phyloP scores from a whole-genome alignment of 345 rosid genomes.

The Arabis hirsuta region DNA sequence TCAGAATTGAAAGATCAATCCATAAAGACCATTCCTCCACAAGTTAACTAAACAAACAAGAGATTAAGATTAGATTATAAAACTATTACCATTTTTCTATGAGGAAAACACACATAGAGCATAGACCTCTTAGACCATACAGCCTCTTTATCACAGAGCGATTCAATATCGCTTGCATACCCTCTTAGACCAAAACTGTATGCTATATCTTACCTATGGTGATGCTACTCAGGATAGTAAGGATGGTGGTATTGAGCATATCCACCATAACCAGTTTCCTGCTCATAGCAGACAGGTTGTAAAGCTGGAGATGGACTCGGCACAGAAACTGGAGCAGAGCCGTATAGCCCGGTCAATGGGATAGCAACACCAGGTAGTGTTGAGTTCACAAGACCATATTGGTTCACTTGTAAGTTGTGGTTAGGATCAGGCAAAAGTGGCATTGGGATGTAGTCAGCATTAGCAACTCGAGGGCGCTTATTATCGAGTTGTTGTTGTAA shows the following conservation, averaged over 20 bases:
- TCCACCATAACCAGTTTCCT: constrained; percentile 42
- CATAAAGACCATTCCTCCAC: constrained; percentile 10
- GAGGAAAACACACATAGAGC: background rate
- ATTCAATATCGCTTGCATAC: background rate
- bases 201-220: background rate
- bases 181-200: background rate
- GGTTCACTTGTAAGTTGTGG: constrained; percentile 42
- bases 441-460: background rate
- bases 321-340: constrained; percentile 35
- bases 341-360: constrained; percentile 41
- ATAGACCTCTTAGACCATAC: constrained; percentile 7
- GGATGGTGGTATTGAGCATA: constrained; percentile 55
- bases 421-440: constrained; percentile 35
- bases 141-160: background rate
- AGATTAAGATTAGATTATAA: background rate
- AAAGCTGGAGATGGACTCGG: constrained; percentile 40
- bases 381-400: constrained; percentile 50
- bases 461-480: constrained; percentile 28
- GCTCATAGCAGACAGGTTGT: constrained; percentile 48
- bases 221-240: constrained; percentile 56
- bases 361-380: constrained; percentile 31
- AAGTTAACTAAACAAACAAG: constrained; percentile 1
- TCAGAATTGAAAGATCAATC: constrained; percentile 3
- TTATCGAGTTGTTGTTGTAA: background rate
- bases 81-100: background rate